Percentiles rank a stretch among this genome's conserved stretches.
phyloP scores from a whole-genome alignment of 2,329 filamentous ascomycete species.

The Xylariaceae sp. region DNA sequence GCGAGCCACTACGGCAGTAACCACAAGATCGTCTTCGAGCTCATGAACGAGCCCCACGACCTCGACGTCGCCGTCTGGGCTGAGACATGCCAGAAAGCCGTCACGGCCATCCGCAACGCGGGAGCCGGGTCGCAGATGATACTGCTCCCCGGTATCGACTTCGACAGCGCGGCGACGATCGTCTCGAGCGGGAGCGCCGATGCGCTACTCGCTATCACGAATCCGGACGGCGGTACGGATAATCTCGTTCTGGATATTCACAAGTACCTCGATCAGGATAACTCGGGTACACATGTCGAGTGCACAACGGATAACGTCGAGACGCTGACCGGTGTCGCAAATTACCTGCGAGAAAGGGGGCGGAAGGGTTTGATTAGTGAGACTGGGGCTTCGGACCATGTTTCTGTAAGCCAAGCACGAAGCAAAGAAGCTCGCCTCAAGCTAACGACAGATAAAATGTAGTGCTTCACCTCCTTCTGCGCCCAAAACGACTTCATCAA shows the following conservation, averaged over 20 bases:
- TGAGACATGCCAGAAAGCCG: constrained; percentile 53
- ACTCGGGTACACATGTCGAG: constrained; percentile 45
- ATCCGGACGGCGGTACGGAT: constrained; percentile 52
- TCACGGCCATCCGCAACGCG: constrained; percentile 58
- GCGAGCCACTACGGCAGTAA: constrained; percentile 53
- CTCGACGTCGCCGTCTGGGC: constrained; percentile 54
- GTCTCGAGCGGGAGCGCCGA: constrained; percentile 45
- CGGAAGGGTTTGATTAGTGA: constrained; percentile 48
- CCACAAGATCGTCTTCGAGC: constrained; percentile 53
- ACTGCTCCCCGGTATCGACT: constrained; percentile 58
- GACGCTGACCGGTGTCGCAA: constrained; percentile 42
- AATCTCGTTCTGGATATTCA: constrained; percentile 56
- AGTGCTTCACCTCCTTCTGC: constrained; percentile 42
- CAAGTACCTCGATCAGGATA: constrained; percentile 55
- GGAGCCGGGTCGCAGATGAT: constrained; percentile 61
- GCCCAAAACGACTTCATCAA: constrained; percentile 42
- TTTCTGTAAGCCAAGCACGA: constrained; percentile 35
- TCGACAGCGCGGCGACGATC: constrained; percentile 45
- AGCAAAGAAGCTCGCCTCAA: background rate
- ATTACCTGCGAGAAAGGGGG: constrained; percentile 42
- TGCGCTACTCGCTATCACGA: constrained; percentile 47
- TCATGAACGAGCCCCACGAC: constrained; percentile 68
- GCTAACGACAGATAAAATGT: constrained; percentile 1
- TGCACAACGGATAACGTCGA: constrained; percentile 50
- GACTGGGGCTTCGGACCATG: constrained; percentile 43